A percentile compares a stretch with the other conserved stretches of the same genome.
These are phyloP conservation scores for Sporisorium reilianum DNA, from an alignment of 1,284 basidiomycete species.

Conservation along the genomic window DNA sequence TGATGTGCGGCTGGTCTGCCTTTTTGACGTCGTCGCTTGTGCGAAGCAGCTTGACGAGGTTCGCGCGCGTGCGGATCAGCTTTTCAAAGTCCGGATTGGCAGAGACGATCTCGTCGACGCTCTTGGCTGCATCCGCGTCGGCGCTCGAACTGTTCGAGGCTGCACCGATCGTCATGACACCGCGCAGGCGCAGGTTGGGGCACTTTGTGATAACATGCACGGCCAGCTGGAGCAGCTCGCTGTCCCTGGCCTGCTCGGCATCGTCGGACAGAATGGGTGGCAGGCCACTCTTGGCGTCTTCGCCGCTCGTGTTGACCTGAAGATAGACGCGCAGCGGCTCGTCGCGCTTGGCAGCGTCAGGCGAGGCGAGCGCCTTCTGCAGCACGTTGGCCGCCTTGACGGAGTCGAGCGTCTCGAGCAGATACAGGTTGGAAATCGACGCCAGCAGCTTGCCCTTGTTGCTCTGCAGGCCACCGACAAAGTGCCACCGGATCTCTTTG, in stretches of 20 bases:
- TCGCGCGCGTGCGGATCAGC: conserved; percentile 77
- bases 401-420: conserved; percentile 91
- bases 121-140: conserved; percentile 75
- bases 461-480: conserved; percentile 92
- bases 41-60: conserved; percentile 72
- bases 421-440: conserved; percentile 85
- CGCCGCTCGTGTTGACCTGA: conserved; percentile 94
- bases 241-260: conserved; percentile 46
- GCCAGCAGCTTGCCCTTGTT: conserved; percentile 95
- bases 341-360: conserved; percentile 68
- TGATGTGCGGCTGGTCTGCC: conserved; percentile 21
- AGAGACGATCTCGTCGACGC: conserved; percentile 72
- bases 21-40: conserved; percentile 20
- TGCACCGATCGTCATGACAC: conserved; percentile 97
- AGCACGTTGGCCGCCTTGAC: conserved; percentile 84
- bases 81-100: conserved; percentile 86
- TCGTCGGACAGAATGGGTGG: conserved; percentile 72
- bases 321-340: conserved; percentile 81
- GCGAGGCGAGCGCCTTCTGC: conserved; percentile 79
- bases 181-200: conserved; percentile 80
- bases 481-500: conserved; percentile 81
- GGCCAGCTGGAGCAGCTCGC: conserved; percentile 76
- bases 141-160: conserved; percentile 61
- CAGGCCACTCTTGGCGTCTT: conserved; percentile 89
- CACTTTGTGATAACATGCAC: conserved; percentile 80